Evolutionary conservation across 495 filamentous ascomycete genomes (phyloP).

Genomic region (Rostrohypoxylon terebratum): DNA sequence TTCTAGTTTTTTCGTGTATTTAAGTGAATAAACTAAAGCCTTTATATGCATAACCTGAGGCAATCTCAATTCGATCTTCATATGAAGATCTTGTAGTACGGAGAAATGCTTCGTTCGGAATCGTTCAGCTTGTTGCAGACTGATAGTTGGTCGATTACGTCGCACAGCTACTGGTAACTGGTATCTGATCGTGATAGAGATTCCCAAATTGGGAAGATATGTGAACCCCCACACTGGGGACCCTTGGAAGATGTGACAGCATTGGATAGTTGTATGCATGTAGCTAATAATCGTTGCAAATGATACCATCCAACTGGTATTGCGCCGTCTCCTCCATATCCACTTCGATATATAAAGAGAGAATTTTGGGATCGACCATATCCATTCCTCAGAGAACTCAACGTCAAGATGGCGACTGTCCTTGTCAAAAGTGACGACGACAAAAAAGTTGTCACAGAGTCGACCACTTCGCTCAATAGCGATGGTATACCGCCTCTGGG

Average conservation of each 20-base stretch:
- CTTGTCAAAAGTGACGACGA: conserved; percentile 23
- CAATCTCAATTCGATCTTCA: not conserved
- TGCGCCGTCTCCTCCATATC: not conserved
- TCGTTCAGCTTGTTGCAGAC: not conserved
- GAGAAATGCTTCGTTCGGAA: not conserved
- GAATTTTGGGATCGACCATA: not conserved
- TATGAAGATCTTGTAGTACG: not conserved
- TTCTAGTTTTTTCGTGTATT: not conserved
- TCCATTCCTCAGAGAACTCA: not conserved
- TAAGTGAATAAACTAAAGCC: not conserved
- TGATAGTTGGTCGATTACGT: not conserved
- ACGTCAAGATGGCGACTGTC: conserved; percentile 32
- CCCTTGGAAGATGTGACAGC: conserved; percentile 4
- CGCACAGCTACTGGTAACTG: not conserved
- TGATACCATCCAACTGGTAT: conserved; percentile 35
- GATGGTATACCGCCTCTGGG: conserved; percentile 53
- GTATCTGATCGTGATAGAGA: not conserved
- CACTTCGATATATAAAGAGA: conserved; percentile 22
- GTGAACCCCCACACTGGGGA: conserved; percentile 26
- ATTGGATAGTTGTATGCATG: conserved; percentile 7
- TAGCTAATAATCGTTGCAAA: conserved; percentile 28
- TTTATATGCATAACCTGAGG: not conserved
- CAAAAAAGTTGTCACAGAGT: conserved; percentile 35
- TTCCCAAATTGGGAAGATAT: conserved; percentile 7
- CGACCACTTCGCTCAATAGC: conserved; percentile 33